phyloP scores from a whole-genome alignment of 768 basidiomycete species.

The Naganishia onofrii region DNA sequence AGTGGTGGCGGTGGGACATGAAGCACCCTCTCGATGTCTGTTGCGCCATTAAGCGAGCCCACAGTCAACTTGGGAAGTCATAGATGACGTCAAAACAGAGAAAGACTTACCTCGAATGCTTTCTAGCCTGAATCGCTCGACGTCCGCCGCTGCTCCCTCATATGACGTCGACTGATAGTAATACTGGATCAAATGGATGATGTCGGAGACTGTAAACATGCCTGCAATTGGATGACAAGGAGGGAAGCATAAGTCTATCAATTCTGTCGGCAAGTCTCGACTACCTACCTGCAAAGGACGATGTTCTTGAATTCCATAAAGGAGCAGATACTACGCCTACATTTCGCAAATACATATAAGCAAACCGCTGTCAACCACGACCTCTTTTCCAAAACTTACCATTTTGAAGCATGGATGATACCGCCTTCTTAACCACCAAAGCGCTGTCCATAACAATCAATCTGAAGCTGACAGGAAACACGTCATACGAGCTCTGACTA shows the following conservation, averaged over 20 bases:
- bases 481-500: constrained; percentile 85
- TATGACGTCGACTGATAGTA: constrained; percentile 83
- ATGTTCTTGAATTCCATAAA: constrained; percentile 92
- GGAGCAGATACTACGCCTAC: constrained; percentile 96
- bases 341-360: constrained; percentile 12
- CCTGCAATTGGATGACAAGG: constrained; percentile 54
- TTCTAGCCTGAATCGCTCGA: constrained; percentile 86
- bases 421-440: constrained; percentile 90
- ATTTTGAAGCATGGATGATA: constrained; percentile 70
- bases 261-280: not conserved
- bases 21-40: constrained; percentile 90
- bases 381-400: constrained; percentile 45
- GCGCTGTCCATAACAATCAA: constrained; percentile 95
- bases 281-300: constrained; percentile 66
- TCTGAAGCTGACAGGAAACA: constrained; percentile 93
- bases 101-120: constrained; percentile 71
- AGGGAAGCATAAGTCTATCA: not conserved
- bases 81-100: not conserved
- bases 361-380: not conserved
- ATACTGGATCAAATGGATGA: constrained; percentile 98
- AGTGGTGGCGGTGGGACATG: constrained; percentile 90
- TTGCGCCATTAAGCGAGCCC: constrained; percentile 6
- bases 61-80: not conserved
- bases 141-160: constrained; percentile 81
- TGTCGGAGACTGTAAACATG: constrained; percentile 98